phyloP scores from a whole-genome alignment of 129 eudicot genomes.

The Flaveria linearis region DNA sequence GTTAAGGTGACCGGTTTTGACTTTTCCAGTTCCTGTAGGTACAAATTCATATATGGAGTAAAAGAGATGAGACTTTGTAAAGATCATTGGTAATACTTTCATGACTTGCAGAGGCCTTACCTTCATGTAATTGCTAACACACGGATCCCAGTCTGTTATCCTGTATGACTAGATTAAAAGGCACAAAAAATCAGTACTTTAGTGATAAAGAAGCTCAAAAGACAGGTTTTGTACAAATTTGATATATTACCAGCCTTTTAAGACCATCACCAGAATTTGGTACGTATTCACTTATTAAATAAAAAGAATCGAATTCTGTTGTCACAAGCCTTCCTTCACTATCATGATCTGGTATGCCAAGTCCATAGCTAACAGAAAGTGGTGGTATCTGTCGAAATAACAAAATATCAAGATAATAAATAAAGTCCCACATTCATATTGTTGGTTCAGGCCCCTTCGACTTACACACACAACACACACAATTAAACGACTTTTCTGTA shows the following conservation, averaged over 20 bases:
- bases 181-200: neutral
- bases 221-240: neutral
- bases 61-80: constrained; percentile 53
- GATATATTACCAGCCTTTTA: constrained; percentile 65
- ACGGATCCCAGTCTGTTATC: constrained; percentile 82
- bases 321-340: constrained; percentile 97
- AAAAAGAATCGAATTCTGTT: constrained; percentile 80
- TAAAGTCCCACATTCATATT: neutral
- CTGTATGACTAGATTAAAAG: constrained; percentile 69
- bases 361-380: constrained; percentile 79
- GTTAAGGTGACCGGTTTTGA: constrained; percentile 92
- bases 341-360: constrained; percentile 91
- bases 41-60: constrained; percentile 87
- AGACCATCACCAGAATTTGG: constrained; percentile 98
- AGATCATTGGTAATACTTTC: neutral
- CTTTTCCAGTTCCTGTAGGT: constrained; percentile 95
- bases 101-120: constrained; percentile 42
- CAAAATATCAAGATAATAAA: constrained; percentile 29
- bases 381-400: constrained; percentile 70
- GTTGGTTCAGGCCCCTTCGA: constrained; percentile 34
- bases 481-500: too few relatives aligned
- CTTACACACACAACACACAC: too few relatives aligned
- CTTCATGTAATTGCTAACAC: constrained; percentile 80
- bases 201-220: constrained; percentile 44
- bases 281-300: constrained; percentile 70